These are phyloP conservation scores for Raphanus raphanistrum DNA, from an alignment of 345 rosid genomes.

Conservation along the genomic window DNA sequence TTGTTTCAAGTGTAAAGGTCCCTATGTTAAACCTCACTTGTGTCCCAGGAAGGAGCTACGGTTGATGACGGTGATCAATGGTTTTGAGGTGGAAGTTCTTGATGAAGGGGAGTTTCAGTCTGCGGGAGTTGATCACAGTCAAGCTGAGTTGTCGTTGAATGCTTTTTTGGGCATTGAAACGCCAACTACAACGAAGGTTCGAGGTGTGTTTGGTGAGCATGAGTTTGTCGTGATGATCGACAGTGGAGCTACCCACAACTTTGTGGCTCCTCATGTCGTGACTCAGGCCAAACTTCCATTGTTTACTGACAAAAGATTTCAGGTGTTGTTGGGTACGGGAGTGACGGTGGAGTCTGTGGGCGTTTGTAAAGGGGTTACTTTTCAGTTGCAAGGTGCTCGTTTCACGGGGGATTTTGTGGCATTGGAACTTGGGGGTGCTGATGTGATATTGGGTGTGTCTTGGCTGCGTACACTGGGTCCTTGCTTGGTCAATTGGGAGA, in stretches of 20 bases:
- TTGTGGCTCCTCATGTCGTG: background rate
- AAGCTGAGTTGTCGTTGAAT: background rate
- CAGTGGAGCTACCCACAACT: background rate
- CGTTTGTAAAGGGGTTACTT: background rate
- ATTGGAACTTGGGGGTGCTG: background rate
- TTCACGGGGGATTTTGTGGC: background rate
- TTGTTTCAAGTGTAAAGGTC: background rate
- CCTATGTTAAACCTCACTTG: background rate
- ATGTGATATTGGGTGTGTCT: background rate
- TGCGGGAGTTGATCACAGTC: too few species aligned
- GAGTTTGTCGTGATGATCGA: background rate
- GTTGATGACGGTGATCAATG: background rate
- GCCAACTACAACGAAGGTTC: background rate
- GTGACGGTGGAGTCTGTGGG: background rate
- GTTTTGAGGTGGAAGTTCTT: background rate
- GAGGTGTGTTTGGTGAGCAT: background rate
- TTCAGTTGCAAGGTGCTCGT: background rate
- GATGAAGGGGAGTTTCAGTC: background rate
- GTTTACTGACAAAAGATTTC: background rate
- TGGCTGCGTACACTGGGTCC: background rate
- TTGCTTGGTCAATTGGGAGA: background rate
- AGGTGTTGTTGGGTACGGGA: background rate
- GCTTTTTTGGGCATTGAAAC: background rate
- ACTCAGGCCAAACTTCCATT: background rate
- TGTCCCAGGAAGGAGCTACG: background rate